Evolutionary conservation across 148 eudicot genomes (phyloP).

Genomic region (Talinum fruticosum): DNA sequence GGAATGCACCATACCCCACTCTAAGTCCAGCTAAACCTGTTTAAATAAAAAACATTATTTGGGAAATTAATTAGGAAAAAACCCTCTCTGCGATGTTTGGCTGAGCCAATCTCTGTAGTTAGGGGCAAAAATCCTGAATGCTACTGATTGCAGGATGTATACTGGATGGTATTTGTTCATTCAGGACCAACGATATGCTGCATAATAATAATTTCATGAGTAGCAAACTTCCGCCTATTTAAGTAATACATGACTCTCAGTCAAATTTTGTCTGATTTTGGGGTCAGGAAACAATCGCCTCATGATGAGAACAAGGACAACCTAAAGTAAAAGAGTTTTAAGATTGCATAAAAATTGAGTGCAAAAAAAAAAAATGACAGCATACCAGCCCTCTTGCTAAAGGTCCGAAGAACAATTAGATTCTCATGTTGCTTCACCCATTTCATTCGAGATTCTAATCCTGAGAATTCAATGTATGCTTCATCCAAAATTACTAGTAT

Average conservation of each 20-base stretch:
- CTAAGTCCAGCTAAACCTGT: conserved; percentile 95
- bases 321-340: neutral
- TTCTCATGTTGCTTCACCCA: conserved; percentile 97
- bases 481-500: conserved; percentile 89
- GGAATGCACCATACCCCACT: conserved; percentile 96
- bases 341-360: neutral
- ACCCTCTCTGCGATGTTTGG: neutral
- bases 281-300: neutral
- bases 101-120: no score
- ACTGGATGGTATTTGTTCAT: neutral
- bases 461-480: conserved; percentile 95
- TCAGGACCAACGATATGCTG: neutral
- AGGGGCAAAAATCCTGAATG: neutral
- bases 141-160: neutral
- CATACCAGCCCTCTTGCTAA: conserved; percentile 95
- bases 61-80: neutral
- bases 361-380: conserved; percentile 1
- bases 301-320: neutral
- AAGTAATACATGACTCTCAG: neutral
- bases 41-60: conserved; percentile 7
- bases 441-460: conserved; percentile 74
- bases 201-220: neutral
- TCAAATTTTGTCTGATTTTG: neutral
- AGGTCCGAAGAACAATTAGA: conserved; percentile 91
- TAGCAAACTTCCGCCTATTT: neutral